Evolutionary conservation across 2,329 filamentous ascomycete genomes (phyloP).

Genomic region (Ophiostoma australiae): DNA sequence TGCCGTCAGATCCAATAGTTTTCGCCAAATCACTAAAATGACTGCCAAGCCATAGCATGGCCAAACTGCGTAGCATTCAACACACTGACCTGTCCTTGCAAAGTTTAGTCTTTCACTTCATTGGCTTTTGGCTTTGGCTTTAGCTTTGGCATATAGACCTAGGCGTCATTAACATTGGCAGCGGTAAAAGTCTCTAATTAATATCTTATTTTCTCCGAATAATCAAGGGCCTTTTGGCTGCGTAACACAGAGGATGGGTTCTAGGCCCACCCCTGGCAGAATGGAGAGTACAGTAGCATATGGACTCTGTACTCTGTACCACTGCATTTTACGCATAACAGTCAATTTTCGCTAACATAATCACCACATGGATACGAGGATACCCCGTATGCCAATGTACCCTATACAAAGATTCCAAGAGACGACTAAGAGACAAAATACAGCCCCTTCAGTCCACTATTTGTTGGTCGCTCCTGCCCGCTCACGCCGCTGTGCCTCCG

Average conservation of each 20-base stretch:
- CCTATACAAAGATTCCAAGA: neutral
- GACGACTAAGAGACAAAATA: neutral
- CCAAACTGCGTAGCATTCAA: neutral
- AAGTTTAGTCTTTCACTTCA: neutral
- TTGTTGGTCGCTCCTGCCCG: conserved; percentile 2
- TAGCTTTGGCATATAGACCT: neutral
- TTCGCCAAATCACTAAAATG: neutral
- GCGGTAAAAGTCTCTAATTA: neutral
- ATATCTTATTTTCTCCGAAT: neutral
- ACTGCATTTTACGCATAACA: conserved; percentile 2
- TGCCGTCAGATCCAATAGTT: neutral
- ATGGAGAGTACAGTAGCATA: neutral
- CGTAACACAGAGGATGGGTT: neutral
- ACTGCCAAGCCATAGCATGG: neutral
- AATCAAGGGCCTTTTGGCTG: neutral
- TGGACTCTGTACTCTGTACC: neutral
- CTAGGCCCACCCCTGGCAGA: neutral
- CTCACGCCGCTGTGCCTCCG: neutral
- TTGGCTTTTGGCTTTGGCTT: neutral
- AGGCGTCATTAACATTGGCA: neutral
- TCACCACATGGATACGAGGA: neutral
- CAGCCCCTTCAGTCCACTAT: neutral
- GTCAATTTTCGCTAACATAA: conserved; percentile 3
- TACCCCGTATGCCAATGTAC: neutral
- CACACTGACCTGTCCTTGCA: neutral